These are phyloP conservation scores for Coemansia sp. DNA, from an alignment of 192 early-diverging fungal genomes.

Conservation along the genomic window DNA sequence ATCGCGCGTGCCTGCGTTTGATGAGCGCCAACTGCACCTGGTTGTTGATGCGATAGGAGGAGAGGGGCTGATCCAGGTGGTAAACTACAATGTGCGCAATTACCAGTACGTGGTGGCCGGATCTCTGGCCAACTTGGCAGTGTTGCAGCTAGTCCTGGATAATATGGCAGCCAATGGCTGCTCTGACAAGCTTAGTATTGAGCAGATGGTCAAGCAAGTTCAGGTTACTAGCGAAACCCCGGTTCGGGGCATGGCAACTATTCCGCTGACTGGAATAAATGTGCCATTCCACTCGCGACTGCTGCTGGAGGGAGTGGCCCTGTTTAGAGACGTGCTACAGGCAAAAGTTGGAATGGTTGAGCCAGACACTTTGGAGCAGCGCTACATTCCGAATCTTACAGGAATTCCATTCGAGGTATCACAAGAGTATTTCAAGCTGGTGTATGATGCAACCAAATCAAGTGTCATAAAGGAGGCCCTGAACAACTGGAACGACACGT, in stretches of 20 bases:
- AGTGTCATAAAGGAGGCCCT: constrained; percentile 65
- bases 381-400: constrained; percentile 95
- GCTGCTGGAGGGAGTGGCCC: constrained; percentile 78
- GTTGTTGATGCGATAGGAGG: constrained; percentile 74
- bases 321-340: constrained; percentile 78
- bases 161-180: neutral
- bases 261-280: constrained; percentile 87
- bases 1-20: constrained; percentile 70
- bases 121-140: constrained; percentile 74
- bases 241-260: constrained; percentile 82
- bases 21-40: constrained; percentile 64
- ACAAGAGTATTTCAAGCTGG: constrained; percentile 72
- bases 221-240: constrained; percentile 61
- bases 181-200: constrained; percentile 35
- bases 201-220: constrained; percentile 64
- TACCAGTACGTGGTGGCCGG: constrained; percentile 94
- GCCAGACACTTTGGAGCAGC: constrained; percentile 62
- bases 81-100: constrained; percentile 95
- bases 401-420: constrained; percentile 82
- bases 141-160: constrained; percentile 81
- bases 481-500: constrained; percentile 59
- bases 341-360: constrained; percentile 70
- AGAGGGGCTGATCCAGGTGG: constrained; percentile 84
- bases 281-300: constrained; percentile 89
- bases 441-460: constrained; percentile 69